A percentile compares a stretch with the other conserved stretches of the same genome.
Evolutionary conservation across 2,329 filamentous ascomycete genomes (phyloP).

Genomic region (Lasiodiplodia sp.): DNA sequence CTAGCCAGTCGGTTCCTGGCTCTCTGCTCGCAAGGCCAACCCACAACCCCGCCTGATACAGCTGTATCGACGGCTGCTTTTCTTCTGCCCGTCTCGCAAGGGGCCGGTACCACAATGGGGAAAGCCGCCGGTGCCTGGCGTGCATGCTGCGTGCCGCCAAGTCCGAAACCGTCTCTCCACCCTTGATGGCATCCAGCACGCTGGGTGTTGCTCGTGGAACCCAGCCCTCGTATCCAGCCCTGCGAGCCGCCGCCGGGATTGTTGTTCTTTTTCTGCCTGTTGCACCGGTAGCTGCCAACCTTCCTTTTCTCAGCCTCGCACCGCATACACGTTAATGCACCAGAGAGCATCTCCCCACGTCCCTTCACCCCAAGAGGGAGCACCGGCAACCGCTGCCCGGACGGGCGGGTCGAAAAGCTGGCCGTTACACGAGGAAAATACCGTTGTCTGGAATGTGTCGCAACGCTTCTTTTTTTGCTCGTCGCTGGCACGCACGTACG

Average conservation of each 20-base stretch:
- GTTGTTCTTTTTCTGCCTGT: not conserved
- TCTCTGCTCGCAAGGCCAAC: not conserved
- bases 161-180: not conserved
- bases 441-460: too few relatives aligned
- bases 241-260: not conserved
- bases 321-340: not conserved
- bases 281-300: not conserved
- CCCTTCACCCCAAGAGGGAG: not conserved
- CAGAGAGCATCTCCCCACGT: not conserved
- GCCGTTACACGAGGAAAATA: not conserved
- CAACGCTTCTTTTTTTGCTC: too few relatives aligned
- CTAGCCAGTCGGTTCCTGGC: not conserved
- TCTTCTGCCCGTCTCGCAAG: not conserved
- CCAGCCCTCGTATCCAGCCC: slow-evolving; percentile 20
- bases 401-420: not conserved
- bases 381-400: not conserved
- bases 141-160: slow-evolving; percentile 3
- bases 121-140: not conserved
- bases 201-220: slow-evolving; percentile 1
- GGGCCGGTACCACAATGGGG: not conserved
- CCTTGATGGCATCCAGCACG: not conserved
- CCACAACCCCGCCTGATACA: not conserved
- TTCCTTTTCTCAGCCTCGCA: not conserved
- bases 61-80: not conserved
- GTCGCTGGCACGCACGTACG: too few relatives aligned